Percentiles rank a stretch among this genome's conserved stretches.
phyloP scores from a whole-genome alignment of 192 early-diverging fungal species.

The Haplosporangium gracile region DNA sequence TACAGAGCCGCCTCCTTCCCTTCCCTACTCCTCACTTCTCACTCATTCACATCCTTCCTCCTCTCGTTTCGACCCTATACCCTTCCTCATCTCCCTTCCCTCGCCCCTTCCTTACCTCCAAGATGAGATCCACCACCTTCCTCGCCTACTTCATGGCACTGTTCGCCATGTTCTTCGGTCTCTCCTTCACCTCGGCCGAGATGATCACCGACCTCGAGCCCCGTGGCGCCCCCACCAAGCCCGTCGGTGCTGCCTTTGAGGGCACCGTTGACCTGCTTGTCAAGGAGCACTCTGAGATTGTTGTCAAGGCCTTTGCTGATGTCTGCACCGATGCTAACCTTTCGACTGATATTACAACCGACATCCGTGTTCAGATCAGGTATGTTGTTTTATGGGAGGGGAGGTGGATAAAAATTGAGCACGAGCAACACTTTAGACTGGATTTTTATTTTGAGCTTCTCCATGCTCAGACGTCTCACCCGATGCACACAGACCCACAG shows the following conservation, averaged over 20 bases:
- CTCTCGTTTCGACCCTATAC: not conserved
- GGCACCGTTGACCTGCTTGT: not conserved
- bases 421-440: not conserved
- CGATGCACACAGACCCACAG: not conserved
- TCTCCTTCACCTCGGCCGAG: not conserved
- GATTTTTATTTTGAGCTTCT: not conserved
- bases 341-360: not conserved
- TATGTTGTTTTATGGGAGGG: not conserved
- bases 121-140: slow-evolving; percentile 7
- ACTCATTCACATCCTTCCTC: not conserved
- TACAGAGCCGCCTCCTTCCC: not conserved
- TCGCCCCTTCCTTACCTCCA: not conserved
- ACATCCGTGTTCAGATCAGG: not conserved
- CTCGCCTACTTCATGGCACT: not conserved
- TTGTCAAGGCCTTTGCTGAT: slow-evolving; percentile 1
- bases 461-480: not conserved
- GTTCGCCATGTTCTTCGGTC: not conserved
- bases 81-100: not conserved
- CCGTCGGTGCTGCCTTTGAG: not conserved
- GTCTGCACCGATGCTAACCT: slow-evolving; percentile 1
- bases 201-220: not conserved
- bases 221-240: not conserved
- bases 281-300: slow-evolving; percentile 10
- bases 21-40: not conserved
- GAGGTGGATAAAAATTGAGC: not conserved